A percentile compares a stretch with the other conserved stretches of the same genome.
These are phyloP conservation scores for Globisporangium megalacanthum DNA, from an alignment of 352 stramenopile genomes.

Conservation along the genomic window DNA sequence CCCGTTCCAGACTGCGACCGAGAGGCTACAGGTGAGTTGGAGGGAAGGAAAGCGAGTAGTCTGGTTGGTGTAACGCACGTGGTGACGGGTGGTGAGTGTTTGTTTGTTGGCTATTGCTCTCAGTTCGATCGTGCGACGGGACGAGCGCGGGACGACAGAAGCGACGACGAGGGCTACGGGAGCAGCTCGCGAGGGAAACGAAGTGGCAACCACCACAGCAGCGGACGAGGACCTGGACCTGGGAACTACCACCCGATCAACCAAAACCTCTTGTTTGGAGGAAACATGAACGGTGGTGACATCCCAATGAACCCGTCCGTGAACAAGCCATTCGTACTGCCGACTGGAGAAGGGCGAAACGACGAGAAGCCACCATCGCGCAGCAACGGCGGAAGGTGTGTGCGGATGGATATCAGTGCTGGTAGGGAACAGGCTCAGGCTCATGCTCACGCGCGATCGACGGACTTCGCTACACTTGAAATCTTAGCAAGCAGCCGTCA, in stretches of 20 bases:
- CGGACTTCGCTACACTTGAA: background rate
- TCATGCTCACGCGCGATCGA: background rate
- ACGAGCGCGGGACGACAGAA: conserved; percentile 28
- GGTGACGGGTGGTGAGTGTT: background rate
- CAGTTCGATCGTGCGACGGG: conserved; percentile 44
- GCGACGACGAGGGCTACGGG: conserved; percentile 21
- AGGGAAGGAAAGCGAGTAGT: background rate
- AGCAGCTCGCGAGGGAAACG: conserved; percentile 16
- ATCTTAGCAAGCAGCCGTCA: conserved; percentile 14
- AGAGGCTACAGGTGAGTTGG: conserved; percentile 58
- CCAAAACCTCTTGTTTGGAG: conserved; percentile 56
- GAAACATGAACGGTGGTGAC: conserved; percentile 11
- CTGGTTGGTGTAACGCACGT: background rate
- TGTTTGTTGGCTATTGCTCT: background rate
- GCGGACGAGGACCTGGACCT: conserved; percentile 25
- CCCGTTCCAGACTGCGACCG: conserved; percentile 64
- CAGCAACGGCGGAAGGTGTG: conserved; percentile 6
- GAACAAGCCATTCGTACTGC: conserved; percentile 74
- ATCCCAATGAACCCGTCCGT: conserved; percentile 24
- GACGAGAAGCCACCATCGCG: conserved; percentile 18
- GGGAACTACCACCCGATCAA: conserved; percentile 75
- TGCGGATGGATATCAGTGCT: background rate
- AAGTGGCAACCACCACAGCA: conserved; percentile 7
- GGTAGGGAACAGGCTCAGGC: background rate
- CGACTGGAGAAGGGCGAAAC: conserved; percentile 27